Evolutionary conservation across 441 rosid species (phyloP), one percentile per base, ranked within the genome.

Genomic region (Mallotus japonicus): DNA sequence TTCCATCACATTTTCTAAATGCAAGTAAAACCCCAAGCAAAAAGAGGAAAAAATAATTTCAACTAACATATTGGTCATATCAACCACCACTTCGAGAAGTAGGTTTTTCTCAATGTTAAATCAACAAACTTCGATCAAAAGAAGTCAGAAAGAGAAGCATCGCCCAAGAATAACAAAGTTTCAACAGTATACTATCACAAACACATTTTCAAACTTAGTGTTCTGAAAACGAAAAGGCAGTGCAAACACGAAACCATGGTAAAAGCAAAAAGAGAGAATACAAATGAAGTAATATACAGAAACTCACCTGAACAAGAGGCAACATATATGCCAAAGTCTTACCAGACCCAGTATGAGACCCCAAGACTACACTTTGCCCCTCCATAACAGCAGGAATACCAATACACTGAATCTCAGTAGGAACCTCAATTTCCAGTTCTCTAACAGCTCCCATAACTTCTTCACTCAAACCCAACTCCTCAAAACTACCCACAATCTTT

Each of bases 331-430:
- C 95, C 37, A 90, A 85, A 53, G 97, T 94, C 86, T 94, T 94
- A 58, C 99, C 98, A 56, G 99, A 94, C 32, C 98, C 98, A 67
- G 98, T 93, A 72, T 94, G 99, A 14, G 99, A 94, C 8, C 96
- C 99, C 89, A 94, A 85, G 22, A 92, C 97, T 50, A 89, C 92
- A 82, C 85, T 89, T 79, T 79, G 87, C 51, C 89, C 87, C n/a
- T 92, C 92, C 89, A 94, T 80, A 44, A 90, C 84, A 67, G 95
- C 88, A 82, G 94, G 97, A 60, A 94, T 79, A 19, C 97, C 99
- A 64, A 89, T 81, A 82, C 94, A 86, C 76, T 94, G 99, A 80
- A 92, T 94, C 89, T 94, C 99, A 55, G 97, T 94, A 40, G 99
- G 99, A 79, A 81, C 90, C 73, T 90, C 86, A 81, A 92, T 89